Evolutionary conservation across 2,329 filamentous ascomycete species (phyloP).

Genomic region (Arthrobotrys entomopaga): DNA sequence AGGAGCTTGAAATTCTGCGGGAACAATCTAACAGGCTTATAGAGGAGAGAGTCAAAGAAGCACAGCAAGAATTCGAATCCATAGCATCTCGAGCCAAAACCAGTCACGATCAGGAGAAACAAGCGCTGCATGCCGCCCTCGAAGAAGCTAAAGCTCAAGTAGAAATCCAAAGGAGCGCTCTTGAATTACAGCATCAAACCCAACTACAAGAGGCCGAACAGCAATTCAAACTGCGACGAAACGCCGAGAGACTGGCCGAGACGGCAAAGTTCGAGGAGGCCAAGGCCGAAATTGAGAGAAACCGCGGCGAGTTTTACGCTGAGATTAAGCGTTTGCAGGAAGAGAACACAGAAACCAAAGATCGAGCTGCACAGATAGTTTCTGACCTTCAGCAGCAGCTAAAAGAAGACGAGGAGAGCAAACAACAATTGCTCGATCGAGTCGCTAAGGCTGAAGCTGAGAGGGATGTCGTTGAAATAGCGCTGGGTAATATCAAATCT

Average conservation of each 20-base stretch:
- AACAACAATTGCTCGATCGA: constrained; percentile 47
- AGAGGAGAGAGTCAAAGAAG: constrained; percentile 20
- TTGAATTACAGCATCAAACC: constrained; percentile 29
- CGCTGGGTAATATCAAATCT: constrained; percentile 9
- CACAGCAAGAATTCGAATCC: constrained; percentile 22
- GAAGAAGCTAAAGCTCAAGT: constrained; percentile 36
- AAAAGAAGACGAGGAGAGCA: constrained; percentile 45
- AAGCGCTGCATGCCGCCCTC: constrained; percentile 20
- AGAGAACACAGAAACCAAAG: constrained; percentile 37
- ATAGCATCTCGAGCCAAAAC: neutral
- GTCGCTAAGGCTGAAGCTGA: constrained; percentile 47
- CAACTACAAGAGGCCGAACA: constrained; percentile 46
- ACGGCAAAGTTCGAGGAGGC: constrained; percentile 27
- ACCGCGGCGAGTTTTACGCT: constrained; percentile 12
- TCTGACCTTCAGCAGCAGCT: constrained; percentile 46
- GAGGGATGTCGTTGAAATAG: constrained; percentile 23
- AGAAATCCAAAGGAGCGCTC: constrained; percentile 19
- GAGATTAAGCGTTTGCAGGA: constrained; percentile 24
- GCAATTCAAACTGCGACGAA: constrained; percentile 14
- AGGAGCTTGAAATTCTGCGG: constrained; percentile 15
- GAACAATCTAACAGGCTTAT: constrained; percentile 8
- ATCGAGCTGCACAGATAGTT: constrained; percentile 37
- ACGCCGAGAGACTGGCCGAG: constrained; percentile 30
- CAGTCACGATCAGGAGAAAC: constrained; percentile 26
- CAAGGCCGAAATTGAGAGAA: constrained; percentile 27